Conservation (phyloP, 192 early-diverging fungal genomes). For the Coemansia sp. region DNA sequence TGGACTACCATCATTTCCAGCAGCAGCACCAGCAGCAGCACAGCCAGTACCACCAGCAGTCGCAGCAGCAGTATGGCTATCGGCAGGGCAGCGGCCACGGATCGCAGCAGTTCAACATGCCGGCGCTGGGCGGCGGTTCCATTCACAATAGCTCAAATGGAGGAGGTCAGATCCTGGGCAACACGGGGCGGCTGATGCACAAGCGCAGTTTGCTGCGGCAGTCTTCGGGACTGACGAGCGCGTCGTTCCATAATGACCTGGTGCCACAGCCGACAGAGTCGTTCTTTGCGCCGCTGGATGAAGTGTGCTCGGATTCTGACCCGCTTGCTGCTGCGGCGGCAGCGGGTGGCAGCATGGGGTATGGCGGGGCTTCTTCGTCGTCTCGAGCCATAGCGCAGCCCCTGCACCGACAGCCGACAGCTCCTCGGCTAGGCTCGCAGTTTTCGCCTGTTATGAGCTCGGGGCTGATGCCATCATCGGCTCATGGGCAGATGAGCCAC, state of each 20-base stretch:
- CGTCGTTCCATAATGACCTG: conserved; percentile 51
- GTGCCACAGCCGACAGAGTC: conserved; percentile 51
- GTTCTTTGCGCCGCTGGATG: conserved; percentile 56
- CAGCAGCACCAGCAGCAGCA: neutral
- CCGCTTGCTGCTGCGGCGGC: neutral
- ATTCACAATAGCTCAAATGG: neutral
- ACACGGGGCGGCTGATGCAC: conserved; percentile 35
- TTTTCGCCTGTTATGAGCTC: conserved; percentile 33
- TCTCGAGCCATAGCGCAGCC: conserved; percentile 9
- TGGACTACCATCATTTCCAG: conserved; percentile 13
- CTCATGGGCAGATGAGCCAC: neutral
- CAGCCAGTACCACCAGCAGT: conserved; percentile 1
- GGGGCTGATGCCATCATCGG: neutral
- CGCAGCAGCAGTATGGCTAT: conserved; percentile 3
- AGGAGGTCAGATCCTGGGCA: neutral
- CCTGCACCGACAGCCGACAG: conserved; percentile 4
- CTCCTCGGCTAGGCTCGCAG: conserved; percentile 32
- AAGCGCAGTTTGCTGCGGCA: conserved; percentile 47
- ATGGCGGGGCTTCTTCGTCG: neutral
- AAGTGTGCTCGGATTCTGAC: conserved; percentile 46
- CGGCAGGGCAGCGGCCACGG: neutral
- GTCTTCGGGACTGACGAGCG: conserved; percentile 41
- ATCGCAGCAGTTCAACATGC: neutral
- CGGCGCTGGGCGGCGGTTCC: neutral
- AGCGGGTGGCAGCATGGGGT: neutral